A percentile compares a stretch with the other conserved stretches of the same genome.
Conservation (phyloP, 441 rosid genomes). For the Breynia disticha region DNA sequence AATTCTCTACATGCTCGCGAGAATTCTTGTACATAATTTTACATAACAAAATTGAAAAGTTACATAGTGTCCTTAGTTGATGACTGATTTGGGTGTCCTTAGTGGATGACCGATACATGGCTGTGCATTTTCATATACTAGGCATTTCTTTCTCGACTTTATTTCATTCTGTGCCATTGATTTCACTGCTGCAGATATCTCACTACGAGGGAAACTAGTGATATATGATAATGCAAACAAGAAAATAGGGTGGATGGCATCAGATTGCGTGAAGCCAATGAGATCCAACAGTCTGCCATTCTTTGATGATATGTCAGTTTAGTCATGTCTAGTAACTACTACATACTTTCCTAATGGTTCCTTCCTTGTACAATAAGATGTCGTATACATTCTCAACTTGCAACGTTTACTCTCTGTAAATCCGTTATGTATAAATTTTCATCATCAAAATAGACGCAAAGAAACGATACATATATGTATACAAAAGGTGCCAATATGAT, state of each 20-base stretch:
- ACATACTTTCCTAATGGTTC: too few species aligned
- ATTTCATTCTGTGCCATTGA: neutral
- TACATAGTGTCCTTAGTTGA: too few species aligned
- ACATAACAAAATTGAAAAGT: too few species aligned
- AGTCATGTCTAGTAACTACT: neutral
- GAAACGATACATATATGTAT: too few species aligned
- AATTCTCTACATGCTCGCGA: neutral
- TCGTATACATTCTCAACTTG: too few species aligned
- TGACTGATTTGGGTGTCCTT: too few species aligned
- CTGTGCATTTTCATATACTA: neutral
- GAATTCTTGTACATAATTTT: neutral
- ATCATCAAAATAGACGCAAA: too few species aligned
- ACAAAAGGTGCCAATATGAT: too few species aligned
- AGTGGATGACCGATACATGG: neutral
- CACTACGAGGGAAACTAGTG: slow-evolving; percentile 61
- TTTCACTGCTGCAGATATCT: slow-evolving; percentile 40
- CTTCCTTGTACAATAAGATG: too few species aligned
- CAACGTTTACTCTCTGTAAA: too few species aligned
- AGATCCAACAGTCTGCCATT: slow-evolving; percentile 33
- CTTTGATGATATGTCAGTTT: slow-evolving; percentile 24
- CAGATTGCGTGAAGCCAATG: slow-evolving; percentile 49
- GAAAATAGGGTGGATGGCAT: slow-evolving; percentile 63
- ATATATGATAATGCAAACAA: slow-evolving; percentile 64
- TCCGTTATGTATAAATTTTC: too few species aligned
- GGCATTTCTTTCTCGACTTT: too few species aligned